Evolutionary conservation across 495 filamentous ascomycete genomes (phyloP), one percentile per base, ranked within the genome.

Genomic region (Pyronema omphalodes): DNA sequence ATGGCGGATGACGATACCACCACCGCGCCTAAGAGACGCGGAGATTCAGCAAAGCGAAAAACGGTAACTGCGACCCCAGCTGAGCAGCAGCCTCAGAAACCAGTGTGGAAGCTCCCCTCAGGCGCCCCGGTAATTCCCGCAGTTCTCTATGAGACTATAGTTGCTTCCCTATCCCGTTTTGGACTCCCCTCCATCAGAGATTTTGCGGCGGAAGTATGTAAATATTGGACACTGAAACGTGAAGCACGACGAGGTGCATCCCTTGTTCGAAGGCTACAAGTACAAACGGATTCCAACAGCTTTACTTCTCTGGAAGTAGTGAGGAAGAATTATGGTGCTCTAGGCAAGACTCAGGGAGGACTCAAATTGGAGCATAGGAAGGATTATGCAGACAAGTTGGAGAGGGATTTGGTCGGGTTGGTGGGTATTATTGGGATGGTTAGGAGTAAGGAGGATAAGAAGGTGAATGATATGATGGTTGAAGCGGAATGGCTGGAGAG

Each of bases 281-380:
- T 95, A 35, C 88, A 94, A 67, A 82, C 88, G 77, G 89, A 94
- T 63, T 82, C 85, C 0, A 61, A 62, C 34, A 57, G 56, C 18
- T 98, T 96, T 66, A 86, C 88, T 0, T 91, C 86, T 0, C 91
- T 94, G 81, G 93, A 99, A 68, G 83, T 99, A 59, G 93, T 88
- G 1, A 75, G 91, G 34, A 78, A 93, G 53, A 85, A 96, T 62
- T 99, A 91, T 69, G 80, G 83, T 6, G 81, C 82, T 17, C 89
- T 94, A 85, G 91, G 91, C 36, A 81, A 81, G 19, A 78, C 79
- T 45, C 52, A 56, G 33, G 91, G 91, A 29, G 77, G 80, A 56
- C 76, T 82, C 35, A 79, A 85, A 53, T 72, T 99, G 18, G 71
- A 80, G 51, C 75, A 85, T 46, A 79, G 91, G 45, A 86, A 93